Conservation (phyloP, 129 eudicot species). For the Calendula officinalis region DNA sequence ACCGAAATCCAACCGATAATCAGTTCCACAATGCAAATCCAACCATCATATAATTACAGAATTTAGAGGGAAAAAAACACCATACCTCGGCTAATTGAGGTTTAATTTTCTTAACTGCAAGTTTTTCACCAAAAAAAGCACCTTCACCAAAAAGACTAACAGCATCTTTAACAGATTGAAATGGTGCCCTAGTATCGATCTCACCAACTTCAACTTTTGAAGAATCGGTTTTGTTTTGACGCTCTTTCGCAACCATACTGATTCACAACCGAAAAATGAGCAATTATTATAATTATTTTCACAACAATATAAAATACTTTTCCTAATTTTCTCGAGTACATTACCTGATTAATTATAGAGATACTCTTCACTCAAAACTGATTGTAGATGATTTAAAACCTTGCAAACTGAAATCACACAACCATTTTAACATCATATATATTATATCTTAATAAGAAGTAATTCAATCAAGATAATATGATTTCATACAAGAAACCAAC, state of each 20-base stretch:
- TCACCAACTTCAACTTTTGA: constrained; percentile 82
- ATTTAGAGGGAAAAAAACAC: not conserved
- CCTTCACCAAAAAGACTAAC: constrained; percentile 88
- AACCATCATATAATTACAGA: not conserved
- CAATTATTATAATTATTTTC: not conserved
- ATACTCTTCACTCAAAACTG: constrained; percentile 2
- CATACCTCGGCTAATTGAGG: constrained; percentile 84
- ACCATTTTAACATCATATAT: constrained; percentile 13
- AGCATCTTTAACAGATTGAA: constrained; percentile 99
- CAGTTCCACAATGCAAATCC: not conserved
- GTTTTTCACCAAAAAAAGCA: constrained; percentile 71
- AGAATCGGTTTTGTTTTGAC: constrained; percentile 54
- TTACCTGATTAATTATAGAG: constrained; percentile 22
- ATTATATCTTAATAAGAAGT: not conserved
- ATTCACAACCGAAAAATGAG: not conserved
- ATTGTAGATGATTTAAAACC: constrained; percentile 16
- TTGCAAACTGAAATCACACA: constrained; percentile 26
- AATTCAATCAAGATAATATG: constrained; percentile 5
- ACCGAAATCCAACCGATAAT: not conserved
- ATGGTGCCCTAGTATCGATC: constrained; percentile 93
- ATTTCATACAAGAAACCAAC: constrained; percentile 17
- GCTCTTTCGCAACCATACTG: constrained; percentile 69
- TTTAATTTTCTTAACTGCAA: constrained; percentile 64
- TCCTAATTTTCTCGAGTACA: not conserved
- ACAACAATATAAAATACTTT: not conserved